These are phyloP conservation scores for Cudoniella acicularis DNA, from an alignment of 495 filamentous ascomycete genomes.

Conservation along the genomic window DNA sequence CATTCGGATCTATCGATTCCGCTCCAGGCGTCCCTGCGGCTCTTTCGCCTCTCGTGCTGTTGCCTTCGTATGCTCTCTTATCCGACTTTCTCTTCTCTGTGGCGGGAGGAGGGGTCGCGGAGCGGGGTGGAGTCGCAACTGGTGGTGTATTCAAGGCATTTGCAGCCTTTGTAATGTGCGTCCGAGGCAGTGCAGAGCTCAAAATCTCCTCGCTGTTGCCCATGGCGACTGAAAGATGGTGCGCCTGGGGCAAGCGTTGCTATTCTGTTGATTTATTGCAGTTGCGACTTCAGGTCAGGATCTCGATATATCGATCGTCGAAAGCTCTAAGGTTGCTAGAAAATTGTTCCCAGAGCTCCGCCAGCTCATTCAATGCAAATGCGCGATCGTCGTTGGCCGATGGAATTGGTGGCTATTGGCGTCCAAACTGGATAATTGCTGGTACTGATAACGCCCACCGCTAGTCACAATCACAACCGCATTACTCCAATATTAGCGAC, in stretches of 20 bases:
- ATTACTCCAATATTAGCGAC: constrained; percentile 8
- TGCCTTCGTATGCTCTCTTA: constrained; percentile 17
- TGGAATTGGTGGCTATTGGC: constrained; percentile 18
- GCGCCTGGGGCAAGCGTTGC: not conserved
- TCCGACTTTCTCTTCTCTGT: constrained; percentile 25
- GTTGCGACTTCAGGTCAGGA: not conserved
- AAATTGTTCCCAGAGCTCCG: not conserved
- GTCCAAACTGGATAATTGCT: constrained; percentile 13
- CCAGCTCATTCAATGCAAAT: not conserved
- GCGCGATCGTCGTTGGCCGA: constrained; percentile 2
- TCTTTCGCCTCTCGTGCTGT: constrained; percentile 11
- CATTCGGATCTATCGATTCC: constrained; percentile 45
- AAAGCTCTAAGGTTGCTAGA: not conserved
- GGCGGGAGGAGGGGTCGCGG: constrained; percentile 21
- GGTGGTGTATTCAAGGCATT: constrained; percentile 18
- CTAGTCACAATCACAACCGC: constrained; percentile 6
- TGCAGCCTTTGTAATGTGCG: constrained; percentile 11
- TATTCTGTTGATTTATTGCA: not conserved
- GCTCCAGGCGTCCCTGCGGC: not conserved
- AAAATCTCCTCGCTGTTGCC: constrained; percentile 16
- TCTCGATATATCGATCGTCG: not conserved
- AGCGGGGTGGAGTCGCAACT: constrained; percentile 24
- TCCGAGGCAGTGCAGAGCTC: constrained; percentile 9
- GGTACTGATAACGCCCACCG: not conserved
- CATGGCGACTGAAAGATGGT: constrained; percentile 11